Conservation (phyloP, 129 eudicot genomes). For the Flaveria sonorensis region DNA sequence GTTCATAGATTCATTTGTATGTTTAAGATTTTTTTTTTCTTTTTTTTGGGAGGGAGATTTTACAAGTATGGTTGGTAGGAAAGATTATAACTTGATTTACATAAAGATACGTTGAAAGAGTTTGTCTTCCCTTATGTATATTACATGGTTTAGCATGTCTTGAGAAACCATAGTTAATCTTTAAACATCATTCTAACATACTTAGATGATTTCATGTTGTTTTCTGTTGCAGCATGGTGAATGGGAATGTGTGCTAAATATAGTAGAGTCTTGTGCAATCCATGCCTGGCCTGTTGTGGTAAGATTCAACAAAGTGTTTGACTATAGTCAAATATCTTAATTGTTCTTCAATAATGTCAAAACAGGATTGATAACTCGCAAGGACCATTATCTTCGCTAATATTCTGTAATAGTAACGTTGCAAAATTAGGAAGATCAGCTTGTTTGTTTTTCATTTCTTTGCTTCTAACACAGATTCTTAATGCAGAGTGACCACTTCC, state of each 20-base stretch:
- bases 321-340: slow-evolving; percentile 11
- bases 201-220: slow-evolving; percentile 22
- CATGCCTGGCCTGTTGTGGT: slow-evolving; percentile 84
- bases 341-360: slow-evolving; percentile 6
- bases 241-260: slow-evolving; percentile 78
- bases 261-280: slow-evolving; percentile 87
- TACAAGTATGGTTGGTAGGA: slow-evolving; percentile 8
- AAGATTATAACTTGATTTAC: slow-evolving; percentile 6
- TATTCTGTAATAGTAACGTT: not conserved
- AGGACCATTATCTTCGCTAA: not conserved
- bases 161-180: slow-evolving; percentile 5
- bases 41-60: not conserved
- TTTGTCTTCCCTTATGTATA: not conserved
- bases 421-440: not conserved
- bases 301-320: slow-evolving; percentile 28
- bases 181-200: not conserved
- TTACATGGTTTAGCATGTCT: not conserved
- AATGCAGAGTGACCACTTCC: slow-evolving; percentile 78
- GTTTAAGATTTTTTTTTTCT: not conserved
- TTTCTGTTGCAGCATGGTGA: slow-evolving; percentile 78
- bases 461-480: slow-evolving; percentile 9
- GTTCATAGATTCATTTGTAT: not conserved
- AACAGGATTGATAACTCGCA: not conserved
- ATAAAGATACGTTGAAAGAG: not conserved
- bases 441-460: not conserved